These are phyloP conservation scores for Tolypocladium pustulatum DNA, from an alignment of 2,329 filamentous ascomycete species.

Conservation along the genomic window DNA sequence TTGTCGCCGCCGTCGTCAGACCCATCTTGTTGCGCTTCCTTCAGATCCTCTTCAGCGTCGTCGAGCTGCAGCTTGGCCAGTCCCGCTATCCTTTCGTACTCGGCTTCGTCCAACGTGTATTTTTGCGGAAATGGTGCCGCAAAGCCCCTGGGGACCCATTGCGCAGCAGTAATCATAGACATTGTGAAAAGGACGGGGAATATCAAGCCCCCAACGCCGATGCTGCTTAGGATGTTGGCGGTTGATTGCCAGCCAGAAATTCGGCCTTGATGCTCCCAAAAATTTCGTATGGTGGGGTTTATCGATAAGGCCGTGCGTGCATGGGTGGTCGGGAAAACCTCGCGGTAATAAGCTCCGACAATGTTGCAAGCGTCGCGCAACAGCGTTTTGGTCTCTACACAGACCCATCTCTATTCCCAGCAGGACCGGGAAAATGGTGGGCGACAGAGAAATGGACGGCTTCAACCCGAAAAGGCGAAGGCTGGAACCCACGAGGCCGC, in stretches of 20 bases:
- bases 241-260: neutral
- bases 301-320: slow-evolving; percentile 22
- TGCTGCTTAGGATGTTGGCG: neutral
- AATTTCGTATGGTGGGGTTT: slow-evolving; percentile 25
- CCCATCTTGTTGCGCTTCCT: slow-evolving; percentile 49
- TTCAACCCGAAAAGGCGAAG: slow-evolving; percentile 28
- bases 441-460: slow-evolving; percentile 25
- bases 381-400: neutral
- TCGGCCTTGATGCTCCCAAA: slow-evolving; percentile 11
- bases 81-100: slow-evolving; percentile 65
- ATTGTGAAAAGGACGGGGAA: slow-evolving; percentile 18
- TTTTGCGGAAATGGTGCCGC: slow-evolving; percentile 66
- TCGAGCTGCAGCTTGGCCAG: slow-evolving; percentile 74
- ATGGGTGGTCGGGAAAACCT: slow-evolving; percentile 11
- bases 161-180: slow-evolving; percentile 68
- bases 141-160: slow-evolving; percentile 69
- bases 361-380: neutral
- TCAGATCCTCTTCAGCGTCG: slow-evolving; percentile 80
- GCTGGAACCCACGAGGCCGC: slow-evolving; percentile 20
- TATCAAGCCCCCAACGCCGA: slow-evolving; percentile 1
- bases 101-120: slow-evolving; percentile 65
- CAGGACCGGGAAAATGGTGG: slow-evolving; percentile 16
- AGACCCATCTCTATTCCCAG: neutral
- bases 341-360: slow-evolving; percentile 4
- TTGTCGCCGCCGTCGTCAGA: slow-evolving; percentile 12